These are phyloP conservation scores for Pyrus betulifolia DNA, from an alignment of 306 rosid genomes.

Conservation along the genomic window DNA sequence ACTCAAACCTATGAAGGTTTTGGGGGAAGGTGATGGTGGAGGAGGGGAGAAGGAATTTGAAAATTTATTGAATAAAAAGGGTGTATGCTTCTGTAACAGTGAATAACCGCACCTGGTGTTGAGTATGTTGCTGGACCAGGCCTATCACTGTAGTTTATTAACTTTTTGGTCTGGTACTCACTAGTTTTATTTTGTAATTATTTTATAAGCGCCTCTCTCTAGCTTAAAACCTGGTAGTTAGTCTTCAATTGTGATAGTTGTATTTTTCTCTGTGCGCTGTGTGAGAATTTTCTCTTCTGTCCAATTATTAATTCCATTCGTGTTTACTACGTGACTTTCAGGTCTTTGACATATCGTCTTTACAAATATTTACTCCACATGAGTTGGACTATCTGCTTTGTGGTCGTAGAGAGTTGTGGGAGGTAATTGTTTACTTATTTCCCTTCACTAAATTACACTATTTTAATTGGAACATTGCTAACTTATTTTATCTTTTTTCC, in stretches of 20 bases:
- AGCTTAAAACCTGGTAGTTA: not conserved
- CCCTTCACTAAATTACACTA: not conserved
- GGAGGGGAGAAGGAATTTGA: not conserved
- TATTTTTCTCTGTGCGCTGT: not conserved
- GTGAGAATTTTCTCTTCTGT: not conserved
- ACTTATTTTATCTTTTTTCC: not conserved
- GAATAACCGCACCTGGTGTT: not conserved
- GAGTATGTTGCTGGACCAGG: not conserved
- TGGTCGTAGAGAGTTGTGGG: conserved; percentile 96
- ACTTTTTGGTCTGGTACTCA: not conserved
- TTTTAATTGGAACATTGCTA: not conserved
- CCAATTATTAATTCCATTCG: not conserved
- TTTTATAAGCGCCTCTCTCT: not conserved
- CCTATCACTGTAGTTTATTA: not conserved
- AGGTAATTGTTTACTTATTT: conserved; percentile 35
- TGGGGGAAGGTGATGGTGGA: not conserved
- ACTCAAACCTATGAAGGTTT: not conserved
- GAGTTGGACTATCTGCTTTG: conserved; percentile 93
- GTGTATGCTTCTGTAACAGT: not conserved
- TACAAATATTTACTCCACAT: conserved; percentile 78
- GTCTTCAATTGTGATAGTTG: not conserved
- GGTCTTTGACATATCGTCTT: conserved; percentile 84
- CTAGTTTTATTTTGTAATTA: not conserved
- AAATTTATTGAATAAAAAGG: not conserved
- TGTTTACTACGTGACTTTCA: conserved; percentile 20